Evolutionary conservation across 2,329 filamentous ascomycete genomes (phyloP), one percentile per base, ranked within the genome.

Genomic region (Beauveria sp.): DNA sequence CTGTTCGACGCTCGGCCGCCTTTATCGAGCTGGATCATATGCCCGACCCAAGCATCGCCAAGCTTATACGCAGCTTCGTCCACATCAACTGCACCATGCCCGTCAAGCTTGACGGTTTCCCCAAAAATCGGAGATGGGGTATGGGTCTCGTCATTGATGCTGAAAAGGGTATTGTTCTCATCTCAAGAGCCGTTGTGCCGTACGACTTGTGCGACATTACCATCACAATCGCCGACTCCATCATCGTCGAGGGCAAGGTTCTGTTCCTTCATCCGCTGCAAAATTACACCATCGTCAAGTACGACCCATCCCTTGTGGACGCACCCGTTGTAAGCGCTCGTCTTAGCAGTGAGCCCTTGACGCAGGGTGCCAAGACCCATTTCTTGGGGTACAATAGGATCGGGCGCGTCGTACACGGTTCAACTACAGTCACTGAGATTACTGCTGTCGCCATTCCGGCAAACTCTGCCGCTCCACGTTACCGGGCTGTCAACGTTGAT

Each of bases 341-440:
- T 68, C 82, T 99, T 55, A 91, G 91, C 69, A 86, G 81, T 6
- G 86, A 90, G 61, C 86, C 87, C 68, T 91, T 98, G 72, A 93
- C 91, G 57, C 95, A 98, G 77, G 95, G 95, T 42, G 91, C 93
- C 54, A 89, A 93, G 62, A 97, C 93, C 0, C 93, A 96, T 67
- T 99, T 99, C 75, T 89, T 99, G 65, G 96, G 95, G n/a, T 96
- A 96, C 78, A 99, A 99, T 72, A 88, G 96, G 66, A 98, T 97
- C 66, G 88, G 93, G 64, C 86, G 93, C 42, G 91, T 97, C 46
- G 93, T 98, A 4, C 91, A 97, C 67, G 90, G 92, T 5, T 92
- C 96, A 68, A 98, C 95, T 0, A 91, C 89, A 0, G 92, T 99
- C 16, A 99, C 96, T 0, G 95, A 99, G 73, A 96, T 99, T 70